Conservation (phyloP, 805 yeast genomes). For the Metschnikowia kofuensis region DNA sequence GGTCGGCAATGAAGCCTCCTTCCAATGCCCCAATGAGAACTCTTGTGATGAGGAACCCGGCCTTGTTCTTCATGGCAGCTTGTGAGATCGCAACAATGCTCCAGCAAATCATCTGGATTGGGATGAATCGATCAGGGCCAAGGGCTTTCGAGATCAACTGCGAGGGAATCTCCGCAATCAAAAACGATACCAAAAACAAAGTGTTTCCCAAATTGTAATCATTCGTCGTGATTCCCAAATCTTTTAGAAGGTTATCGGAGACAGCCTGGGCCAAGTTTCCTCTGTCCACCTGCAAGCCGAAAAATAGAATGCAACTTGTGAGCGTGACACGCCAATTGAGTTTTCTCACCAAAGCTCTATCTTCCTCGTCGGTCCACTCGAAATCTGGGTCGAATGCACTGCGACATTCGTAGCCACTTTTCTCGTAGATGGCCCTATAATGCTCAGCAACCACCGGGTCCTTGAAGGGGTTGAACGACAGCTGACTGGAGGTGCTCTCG, state of each 20-base stretch:
- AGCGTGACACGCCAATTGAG: conserved; percentile 54
- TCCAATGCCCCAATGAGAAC: conserved; percentile 53
- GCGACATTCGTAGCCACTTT: conserved; percentile 51
- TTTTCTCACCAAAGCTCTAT: conserved; percentile 45
- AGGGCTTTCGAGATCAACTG: conserved; percentile 59
- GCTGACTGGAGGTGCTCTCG: too few relatives aligned
- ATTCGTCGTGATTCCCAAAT: conserved; percentile 49
- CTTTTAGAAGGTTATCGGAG: conserved; percentile 52
- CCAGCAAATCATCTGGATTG: conserved; percentile 56
- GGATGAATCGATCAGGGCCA: conserved; percentile 64
- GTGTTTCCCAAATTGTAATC: conserved; percentile 61
- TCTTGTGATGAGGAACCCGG: conserved; percentile 47
- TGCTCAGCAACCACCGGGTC: conserved; percentile 48
- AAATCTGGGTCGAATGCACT: conserved; percentile 55
- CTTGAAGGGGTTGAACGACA: conserved; percentile 28
- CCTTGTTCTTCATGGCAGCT: conserved; percentile 37
- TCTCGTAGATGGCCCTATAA: conserved; percentile 46
- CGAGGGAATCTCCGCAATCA: conserved; percentile 61
- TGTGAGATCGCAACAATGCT: conserved; percentile 54
- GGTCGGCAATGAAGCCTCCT: conserved; percentile 63
- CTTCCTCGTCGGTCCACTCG: conserved; percentile 52
- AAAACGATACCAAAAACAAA: conserved; percentile 49
- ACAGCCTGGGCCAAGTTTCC: conserved; percentile 56
- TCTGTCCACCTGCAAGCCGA: conserved; percentile 57
- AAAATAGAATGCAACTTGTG: conserved; percentile 58